phyloP scores from a whole-genome alignment of 257 asterid genomes.

The Solanum acaule region DNA sequence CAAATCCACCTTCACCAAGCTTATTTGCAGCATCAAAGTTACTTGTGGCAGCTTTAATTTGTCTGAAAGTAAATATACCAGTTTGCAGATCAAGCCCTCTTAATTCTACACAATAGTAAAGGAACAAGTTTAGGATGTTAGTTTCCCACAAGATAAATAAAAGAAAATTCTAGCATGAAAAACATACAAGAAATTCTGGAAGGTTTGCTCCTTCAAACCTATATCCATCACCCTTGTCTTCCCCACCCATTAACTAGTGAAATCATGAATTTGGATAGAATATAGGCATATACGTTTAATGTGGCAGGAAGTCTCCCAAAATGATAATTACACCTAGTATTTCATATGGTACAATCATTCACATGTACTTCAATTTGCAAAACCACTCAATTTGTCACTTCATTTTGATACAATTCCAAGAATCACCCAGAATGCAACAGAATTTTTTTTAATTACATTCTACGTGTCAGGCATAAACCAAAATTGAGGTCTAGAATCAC shows the following conservation, averaged over 20 bases:
- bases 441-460: background rate
- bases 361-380: background rate
- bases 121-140: background rate
- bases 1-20: slow-evolving; percentile 74
- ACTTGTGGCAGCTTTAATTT: slow-evolving; percentile 54
- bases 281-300: background rate
- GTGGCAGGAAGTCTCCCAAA: background rate
- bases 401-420: background rate
- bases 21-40: slow-evolving; percentile 39
- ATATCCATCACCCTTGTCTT: background rate
- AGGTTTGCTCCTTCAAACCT: background rate
- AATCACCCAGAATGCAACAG: background rate
- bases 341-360: background rate
- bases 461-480: background rate
- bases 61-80: slow-evolving; percentile 45
- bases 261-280: background rate
- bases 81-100: slow-evolving; percentile 44
- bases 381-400: background rate
- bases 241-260: background rate
- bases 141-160: background rate
- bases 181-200: background rate
- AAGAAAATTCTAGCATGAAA: background rate
- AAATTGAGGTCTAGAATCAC: slow-evolving; percentile 10
- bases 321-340: background rate
- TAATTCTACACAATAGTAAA: slow-evolving; percentile 25